A percentile compares a stretch with the other conserved stretches of the same genome.
Conservation (phyloP, 805 yeast genomes). For the Wickerhamomyces tratensis region DNA sequence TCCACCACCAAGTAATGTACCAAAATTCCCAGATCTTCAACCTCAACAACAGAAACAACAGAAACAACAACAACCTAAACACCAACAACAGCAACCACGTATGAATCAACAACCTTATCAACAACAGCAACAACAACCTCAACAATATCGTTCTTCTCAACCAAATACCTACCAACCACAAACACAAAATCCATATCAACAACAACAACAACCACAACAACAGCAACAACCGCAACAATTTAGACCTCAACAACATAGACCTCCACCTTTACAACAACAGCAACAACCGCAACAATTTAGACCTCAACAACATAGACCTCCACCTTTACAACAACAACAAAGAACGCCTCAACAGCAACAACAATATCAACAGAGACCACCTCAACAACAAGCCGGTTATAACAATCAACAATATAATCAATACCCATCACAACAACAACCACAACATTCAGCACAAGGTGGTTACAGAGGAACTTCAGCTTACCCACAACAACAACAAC, state of each 20-base stretch:
- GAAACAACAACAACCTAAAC: conserved; percentile 2
- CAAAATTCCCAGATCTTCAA: conserved; percentile 1
- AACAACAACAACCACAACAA: background rate
- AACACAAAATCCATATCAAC: background rate
- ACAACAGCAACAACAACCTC: background rate
- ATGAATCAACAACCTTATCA: background rate
- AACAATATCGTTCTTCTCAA: background rate
- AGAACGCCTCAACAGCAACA: background rate
- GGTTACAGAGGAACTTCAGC: no score
- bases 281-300: background rate
- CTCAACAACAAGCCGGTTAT: no score
- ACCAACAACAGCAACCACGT: conserved; percentile 6
- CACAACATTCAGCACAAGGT: no score
- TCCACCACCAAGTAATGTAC: background rate
- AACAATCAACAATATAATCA: no score
- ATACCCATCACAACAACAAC: no score
- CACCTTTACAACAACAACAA: background rate
- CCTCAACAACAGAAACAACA: conserved; percentile 1
- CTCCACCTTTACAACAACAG: background rate
- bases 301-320: background rate
- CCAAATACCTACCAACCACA: background rate
- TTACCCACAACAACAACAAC: background rate
- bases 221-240: background rate
- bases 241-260: background rate
- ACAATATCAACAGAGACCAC: background rate